phyloP scores from a whole-genome alignment of 768 basidiomycete species.

The Boletus bicolor region DNA sequence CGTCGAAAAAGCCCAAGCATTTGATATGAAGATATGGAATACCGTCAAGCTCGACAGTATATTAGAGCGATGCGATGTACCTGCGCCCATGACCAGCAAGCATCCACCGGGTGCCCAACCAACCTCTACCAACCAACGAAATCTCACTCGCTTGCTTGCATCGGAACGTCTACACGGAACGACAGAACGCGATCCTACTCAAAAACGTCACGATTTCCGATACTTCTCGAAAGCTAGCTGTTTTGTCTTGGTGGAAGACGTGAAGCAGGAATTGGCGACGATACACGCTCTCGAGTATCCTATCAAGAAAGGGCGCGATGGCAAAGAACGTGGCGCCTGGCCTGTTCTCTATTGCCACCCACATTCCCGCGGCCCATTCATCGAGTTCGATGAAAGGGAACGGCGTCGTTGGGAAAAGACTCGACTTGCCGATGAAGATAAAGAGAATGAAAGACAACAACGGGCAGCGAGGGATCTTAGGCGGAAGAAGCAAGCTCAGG shows the following conservation, averaged over 20 bases:
- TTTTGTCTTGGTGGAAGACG: constrained; percentile 92
- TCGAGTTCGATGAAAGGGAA: constrained; percentile 73
- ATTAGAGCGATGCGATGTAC: constrained; percentile 58
- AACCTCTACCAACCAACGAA: constrained; percentile 38
- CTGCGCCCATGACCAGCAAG: constrained; percentile 28
- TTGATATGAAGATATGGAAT: constrained; percentile 87
- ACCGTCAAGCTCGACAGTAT: constrained; percentile 69
- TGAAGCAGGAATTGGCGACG: constrained; percentile 78
- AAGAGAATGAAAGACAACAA: constrained; percentile 32
- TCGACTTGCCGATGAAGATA: constrained; percentile 39
- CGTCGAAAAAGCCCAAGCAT: constrained; percentile 61
- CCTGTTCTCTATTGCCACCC: constrained; percentile 82
- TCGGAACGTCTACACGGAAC: constrained; percentile 82
- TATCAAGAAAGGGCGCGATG: constrained; percentile 49
- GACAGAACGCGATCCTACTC: constrained; percentile 87
- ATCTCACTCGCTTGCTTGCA: constrained; percentile 63
- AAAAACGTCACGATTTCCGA: constrained; percentile 80
- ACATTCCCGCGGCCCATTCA: constrained; percentile 67
- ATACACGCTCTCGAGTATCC: constrained; percentile 83
- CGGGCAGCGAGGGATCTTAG: constrained; percentile 27
- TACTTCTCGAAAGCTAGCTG: constrained; percentile 77
- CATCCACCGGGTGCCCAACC: constrained; percentile 29
- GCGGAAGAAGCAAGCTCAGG: constrained; percentile 29
- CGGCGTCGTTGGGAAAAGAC: constrained; percentile 61
- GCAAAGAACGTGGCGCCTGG: constrained; percentile 61